These are phyloP conservation scores for Leccinum imitatum DNA, from an alignment of 768 basidiomycete species.

Conservation along the genomic window DNA sequence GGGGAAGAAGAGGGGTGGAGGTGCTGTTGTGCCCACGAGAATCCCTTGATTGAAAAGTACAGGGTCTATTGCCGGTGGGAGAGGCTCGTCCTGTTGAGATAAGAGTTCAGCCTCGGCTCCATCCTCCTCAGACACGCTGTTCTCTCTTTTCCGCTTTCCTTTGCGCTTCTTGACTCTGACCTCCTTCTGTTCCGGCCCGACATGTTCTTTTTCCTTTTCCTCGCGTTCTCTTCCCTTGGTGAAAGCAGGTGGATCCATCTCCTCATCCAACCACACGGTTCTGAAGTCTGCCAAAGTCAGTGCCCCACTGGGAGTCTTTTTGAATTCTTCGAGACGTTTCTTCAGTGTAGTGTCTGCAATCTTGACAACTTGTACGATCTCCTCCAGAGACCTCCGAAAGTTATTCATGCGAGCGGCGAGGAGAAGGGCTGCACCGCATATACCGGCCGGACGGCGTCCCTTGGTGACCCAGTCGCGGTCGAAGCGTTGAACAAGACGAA, in stretches of 20 bases:
- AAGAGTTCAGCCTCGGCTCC: slow-evolving; percentile 13
- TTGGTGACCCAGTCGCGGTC: slow-evolving; percentile 97
- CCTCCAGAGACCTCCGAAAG: slow-evolving; percentile 87
- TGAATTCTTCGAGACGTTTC: slow-evolving; percentile 95
- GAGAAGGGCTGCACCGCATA: slow-evolving; percentile 93
- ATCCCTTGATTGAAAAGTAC: slow-evolving; percentile 66
- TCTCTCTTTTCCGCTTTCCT: slow-evolving; percentile 42
- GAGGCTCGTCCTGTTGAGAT: slow-evolving; percentile 20
- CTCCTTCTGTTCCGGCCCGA: slow-evolving; percentile 33
- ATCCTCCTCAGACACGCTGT: slow-evolving; percentile 37
- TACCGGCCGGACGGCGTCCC: slow-evolving; percentile 93
- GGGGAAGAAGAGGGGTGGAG: slow-evolving; percentile 43
- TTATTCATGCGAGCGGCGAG: slow-evolving; percentile 99
- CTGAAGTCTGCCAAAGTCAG: slow-evolving; percentile 89
- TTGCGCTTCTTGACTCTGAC: slow-evolving; percentile 30
- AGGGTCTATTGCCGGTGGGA: slow-evolving; percentile 47
- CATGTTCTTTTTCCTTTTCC: slow-evolving; percentile 49
- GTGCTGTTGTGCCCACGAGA: slow-evolving; percentile 49
- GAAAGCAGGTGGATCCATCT: slow-evolving; percentile 90
- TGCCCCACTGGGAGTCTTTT: slow-evolving; percentile 79
- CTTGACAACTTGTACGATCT: slow-evolving; percentile 98
- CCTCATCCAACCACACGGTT: slow-evolving; percentile 87
- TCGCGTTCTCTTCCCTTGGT: slow-evolving; percentile 74
- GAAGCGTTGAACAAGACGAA: slow-evolving; percentile 90
- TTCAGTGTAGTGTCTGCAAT: slow-evolving; percentile 94